Evolutionary conservation across 495 filamentous ascomycete genomes (phyloP), one percentile per base, ranked within the genome.

Genomic region (Aspergillus cristatus): DNA sequence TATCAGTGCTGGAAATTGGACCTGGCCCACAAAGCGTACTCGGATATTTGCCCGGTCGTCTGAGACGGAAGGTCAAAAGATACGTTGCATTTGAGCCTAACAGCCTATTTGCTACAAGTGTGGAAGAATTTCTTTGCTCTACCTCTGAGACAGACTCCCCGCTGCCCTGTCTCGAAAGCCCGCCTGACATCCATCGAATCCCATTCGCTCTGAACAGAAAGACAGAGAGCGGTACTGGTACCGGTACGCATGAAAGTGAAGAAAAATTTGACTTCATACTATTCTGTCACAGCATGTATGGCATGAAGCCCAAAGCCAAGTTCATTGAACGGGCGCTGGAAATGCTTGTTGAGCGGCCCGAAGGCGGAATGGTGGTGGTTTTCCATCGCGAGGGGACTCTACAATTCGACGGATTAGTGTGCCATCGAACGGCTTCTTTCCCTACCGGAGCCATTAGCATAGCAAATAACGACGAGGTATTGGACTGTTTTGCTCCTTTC

Each of bases 281-380:
- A 36, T 76, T 80, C 55, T 79, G 73, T 52, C 76, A 79, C 57
- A 76, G 75, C 58, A 72, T 79, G 68, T 76, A 82, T 45, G 71
- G 72, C 53, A 70, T 79, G 71, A 63, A 68, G 7, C 63, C 63
- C 25, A 71, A 72, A 50, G 46, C 37, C 32, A 58, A 18, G 38
- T 65, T 66, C 48, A 67, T 80, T 43, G 50, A 70, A 51, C 47
- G 38, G 22, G 67, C 72, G 30, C 58, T 79, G 34, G 45, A 61
- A 35, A 62, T 77, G 67, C 70, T 79, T 39, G 54, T 54, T 50
- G 48, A 67, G 45, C 50, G 31, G 40, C 63, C 67, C 46, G 46
- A 60, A 55, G 60, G 50, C 32, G 69, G 63, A 42, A 55, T 76
- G 41, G 66, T 76, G 20, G 62, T 65, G 25, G 62, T 78, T 48